Conservation (phyloP, 345 rosid species). For the Boechera retrofracta region DNA sequence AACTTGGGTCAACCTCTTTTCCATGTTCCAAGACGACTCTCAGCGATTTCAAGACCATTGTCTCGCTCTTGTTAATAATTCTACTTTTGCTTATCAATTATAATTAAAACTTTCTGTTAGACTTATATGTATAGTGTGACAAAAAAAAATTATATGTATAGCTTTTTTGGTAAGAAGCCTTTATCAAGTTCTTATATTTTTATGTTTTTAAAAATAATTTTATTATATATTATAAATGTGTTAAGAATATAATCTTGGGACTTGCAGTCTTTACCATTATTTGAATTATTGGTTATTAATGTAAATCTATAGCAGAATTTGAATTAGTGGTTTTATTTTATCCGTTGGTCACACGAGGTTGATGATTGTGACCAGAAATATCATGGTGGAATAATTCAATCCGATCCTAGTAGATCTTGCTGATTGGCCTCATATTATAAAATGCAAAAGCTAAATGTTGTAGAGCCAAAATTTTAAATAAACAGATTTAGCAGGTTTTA, state of each 20-base stretch:
- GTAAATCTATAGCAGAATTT: background rate
- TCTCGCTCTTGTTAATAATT: slow-evolving; percentile 26
- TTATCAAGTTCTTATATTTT: no score
- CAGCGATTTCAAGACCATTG: slow-evolving; percentile 41
- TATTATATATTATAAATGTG: no score
- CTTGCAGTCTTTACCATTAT: background rate
- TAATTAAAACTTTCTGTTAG: background rate
- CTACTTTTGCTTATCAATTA: background rate
- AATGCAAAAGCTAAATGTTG: slow-evolving; percentile 13
- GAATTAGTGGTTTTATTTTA: background rate
- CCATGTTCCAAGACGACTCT: slow-evolving; percentile 39
- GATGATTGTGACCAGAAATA: slow-evolving; percentile 27
- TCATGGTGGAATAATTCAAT: slow-evolving; percentile 15
- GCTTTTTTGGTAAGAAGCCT: background rate
- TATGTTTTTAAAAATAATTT: no score
- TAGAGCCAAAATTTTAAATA: background rate
- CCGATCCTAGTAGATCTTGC: background rate
- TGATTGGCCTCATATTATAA: slow-evolving; percentile 3
- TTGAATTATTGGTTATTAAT: background rate
- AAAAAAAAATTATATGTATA: background rate
- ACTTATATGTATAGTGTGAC: no score
- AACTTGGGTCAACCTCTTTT: slow-evolving; percentile 36
- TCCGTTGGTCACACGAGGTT: slow-evolving; percentile 26
- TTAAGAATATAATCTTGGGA: no score
- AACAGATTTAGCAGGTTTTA: slow-evolving; percentile 13